These are phyloP conservation scores for Symbiodinium natans DNA, from an alignment of 73 alveolate species.

Conservation along the genomic window DNA sequence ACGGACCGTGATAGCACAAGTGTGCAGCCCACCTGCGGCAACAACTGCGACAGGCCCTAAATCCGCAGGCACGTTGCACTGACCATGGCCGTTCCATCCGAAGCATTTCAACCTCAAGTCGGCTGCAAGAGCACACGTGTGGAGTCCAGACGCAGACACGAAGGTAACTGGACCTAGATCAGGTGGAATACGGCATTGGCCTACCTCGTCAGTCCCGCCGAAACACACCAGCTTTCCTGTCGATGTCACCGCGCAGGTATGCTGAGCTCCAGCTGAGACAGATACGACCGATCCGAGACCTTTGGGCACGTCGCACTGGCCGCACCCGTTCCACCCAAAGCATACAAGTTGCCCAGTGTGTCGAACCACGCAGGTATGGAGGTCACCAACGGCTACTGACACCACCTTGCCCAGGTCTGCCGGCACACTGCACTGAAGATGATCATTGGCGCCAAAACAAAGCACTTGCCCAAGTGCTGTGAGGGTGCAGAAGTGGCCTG, in stretches of 20 bases:
- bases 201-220: neutral
- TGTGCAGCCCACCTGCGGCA: neutral
- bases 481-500: neutral
- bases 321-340: neutral
- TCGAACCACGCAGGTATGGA: neutral
- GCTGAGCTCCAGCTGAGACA: conserved; percentile 21
- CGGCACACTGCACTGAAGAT: neutral
- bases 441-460: neutral
- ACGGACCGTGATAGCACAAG: neutral
- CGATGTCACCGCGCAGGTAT: conserved; percentile 1
- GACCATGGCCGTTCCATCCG: neutral
- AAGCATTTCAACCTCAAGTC: neutral
- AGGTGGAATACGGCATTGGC: neutral
- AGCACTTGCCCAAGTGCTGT: neutral
- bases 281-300: neutral
- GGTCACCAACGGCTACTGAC: neutral
- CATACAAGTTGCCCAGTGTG: neutral
- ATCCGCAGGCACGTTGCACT: neutral
- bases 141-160: neutral
- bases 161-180: neutral
- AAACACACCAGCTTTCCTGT: neutral
- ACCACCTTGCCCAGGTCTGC: neutral
- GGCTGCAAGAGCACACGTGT: neutral
- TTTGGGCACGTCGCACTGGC: neutral
- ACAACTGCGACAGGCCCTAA: neutral